Evolutionary conservation across 1,284 basidiomycete genomes (phyloP).

Genomic region (Austropuccinia psidii): DNA sequence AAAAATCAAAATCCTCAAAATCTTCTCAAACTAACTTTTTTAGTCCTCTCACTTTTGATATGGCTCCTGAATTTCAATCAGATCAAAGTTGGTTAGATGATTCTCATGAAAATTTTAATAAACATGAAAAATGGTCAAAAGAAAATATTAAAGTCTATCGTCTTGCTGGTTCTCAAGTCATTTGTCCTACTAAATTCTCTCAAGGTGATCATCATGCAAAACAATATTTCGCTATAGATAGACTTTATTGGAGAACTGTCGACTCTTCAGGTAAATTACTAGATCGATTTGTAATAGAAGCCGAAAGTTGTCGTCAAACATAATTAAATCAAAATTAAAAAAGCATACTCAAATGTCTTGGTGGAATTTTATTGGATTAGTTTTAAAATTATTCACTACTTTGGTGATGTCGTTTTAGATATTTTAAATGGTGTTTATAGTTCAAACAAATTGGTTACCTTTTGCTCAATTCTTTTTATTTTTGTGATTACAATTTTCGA

Average conservation of each 20-base stretch:
- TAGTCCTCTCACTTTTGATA: conserved; percentile 18
- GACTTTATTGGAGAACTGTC: conserved; percentile 28
- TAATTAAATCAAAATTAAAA: neutral
- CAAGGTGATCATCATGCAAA: conserved; percentile 26
- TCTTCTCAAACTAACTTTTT: conserved; percentile 1
- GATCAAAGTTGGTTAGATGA: conserved; percentile 5
- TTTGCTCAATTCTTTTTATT: no score
- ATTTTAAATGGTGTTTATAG: no score
- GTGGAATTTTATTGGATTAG: no score
- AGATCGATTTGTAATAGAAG: conserved; percentile 30
- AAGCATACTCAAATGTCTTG: no score
- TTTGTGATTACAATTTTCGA: no score
- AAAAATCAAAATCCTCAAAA: neutral
- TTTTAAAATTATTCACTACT: no score
- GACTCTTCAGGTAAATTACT: conserved; percentile 15
- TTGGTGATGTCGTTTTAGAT: no score
- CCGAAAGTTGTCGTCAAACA: conserved; percentile 17
- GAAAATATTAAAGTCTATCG: conserved; percentile 28
- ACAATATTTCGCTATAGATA: conserved; percentile 20
- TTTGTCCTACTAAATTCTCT: conserved; percentile 21
- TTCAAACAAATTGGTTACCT: no score
- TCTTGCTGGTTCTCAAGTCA: conserved; percentile 14
- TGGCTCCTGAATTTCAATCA: conserved; percentile 17
- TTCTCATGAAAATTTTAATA: conserved; percentile 15
- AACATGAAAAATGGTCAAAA: conserved; percentile 7